A percentile compares a stretch with the other conserved stretches of the same genome.
phyloP scores from a whole-genome alignment of 2,329 filamentous ascomycete genomes.

The Davidsoniella eucalypti region DNA sequence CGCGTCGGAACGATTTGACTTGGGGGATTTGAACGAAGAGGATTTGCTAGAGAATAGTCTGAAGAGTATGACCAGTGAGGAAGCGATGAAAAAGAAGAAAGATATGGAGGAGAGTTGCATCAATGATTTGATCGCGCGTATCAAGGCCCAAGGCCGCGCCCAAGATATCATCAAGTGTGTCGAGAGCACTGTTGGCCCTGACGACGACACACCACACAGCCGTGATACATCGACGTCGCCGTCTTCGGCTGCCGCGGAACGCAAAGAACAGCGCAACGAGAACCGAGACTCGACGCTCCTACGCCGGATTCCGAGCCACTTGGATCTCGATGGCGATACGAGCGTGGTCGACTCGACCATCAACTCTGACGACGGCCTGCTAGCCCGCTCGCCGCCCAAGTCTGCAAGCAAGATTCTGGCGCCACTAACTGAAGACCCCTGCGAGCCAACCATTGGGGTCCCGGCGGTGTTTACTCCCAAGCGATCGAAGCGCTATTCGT shows the following conservation, averaged over 20 bases:
- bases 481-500: neutral
- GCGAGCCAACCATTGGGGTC: neutral
- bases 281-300: conserved; percentile 3
- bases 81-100: conserved; percentile 13
- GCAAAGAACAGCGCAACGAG: neutral
- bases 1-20: neutral
- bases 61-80: conserved; percentile 14
- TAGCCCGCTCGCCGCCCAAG: no score
- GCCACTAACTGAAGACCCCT: neutral
- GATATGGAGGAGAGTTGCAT: conserved; percentile 10
- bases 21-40: neutral
- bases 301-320: conserved; percentile 5
- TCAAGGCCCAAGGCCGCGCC: conserved; percentile 6
- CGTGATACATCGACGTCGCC: conserved; percentile 8
- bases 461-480: neutral
- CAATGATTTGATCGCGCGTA: conserved; percentile 9
- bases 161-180: conserved; percentile 7
- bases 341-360: neutral
- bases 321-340: conserved; percentile 5
- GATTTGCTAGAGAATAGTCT: neutral
- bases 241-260: neutral
- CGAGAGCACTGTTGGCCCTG: conserved; percentile 1
- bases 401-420: neutral
- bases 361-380: neutral
- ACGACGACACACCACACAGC: conserved; percentile 7